Percentiles rank a stretch among this genome's conserved stretches.
Evolutionary conservation across 768 basidiomycete genomes (phyloP).

Genomic region (Boletus rufocinnamomeus): DNA sequence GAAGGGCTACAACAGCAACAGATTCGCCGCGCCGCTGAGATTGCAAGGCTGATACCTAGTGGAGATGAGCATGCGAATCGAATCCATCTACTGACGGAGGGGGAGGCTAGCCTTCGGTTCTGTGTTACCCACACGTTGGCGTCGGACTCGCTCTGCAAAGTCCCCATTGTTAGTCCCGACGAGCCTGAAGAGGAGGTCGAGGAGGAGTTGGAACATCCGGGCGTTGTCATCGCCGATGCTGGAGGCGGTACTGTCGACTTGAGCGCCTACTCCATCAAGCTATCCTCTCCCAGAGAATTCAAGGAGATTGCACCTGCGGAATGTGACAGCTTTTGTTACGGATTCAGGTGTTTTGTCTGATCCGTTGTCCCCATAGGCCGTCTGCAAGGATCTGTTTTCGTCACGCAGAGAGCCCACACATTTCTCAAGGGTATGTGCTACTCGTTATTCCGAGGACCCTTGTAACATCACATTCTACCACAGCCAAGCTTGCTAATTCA

Average conservation of each 20-base stretch:
- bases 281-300: slow-evolving; percentile 25
- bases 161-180: slow-evolving; percentile 5
- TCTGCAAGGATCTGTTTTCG: slow-evolving; percentile 41
- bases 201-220: slow-evolving; percentile 31
- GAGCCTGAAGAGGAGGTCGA: background rate
- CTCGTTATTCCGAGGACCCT: background rate
- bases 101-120: slow-evolving; percentile 30
- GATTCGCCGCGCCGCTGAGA: slow-evolving; percentile 28
- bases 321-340: slow-evolving; percentile 16
- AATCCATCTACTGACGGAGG: slow-evolving; percentile 31
- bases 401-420: slow-evolving; percentile 31
- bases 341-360: background rate
- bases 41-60: slow-evolving; percentile 26
- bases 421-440: slow-evolving; percentile 31
- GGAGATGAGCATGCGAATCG: slow-evolving; percentile 13
- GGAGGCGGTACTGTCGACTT: slow-evolving; percentile 45
- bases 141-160: slow-evolving; percentile 26
- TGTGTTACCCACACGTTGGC: slow-evolving; percentile 47
- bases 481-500: slow-evolving; percentile 35
- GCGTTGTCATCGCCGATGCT: slow-evolving; percentile 45
- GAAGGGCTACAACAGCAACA: slow-evolving; percentile 34
- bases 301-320: slow-evolving; percentile 38
- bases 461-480: background rate
- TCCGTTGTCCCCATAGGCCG: slow-evolving; percentile 29
- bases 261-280: slow-evolving; percentile 37